Base-by-base conservation (phyloP, 306 rosid species). In the Cucumis melo region DNA sequence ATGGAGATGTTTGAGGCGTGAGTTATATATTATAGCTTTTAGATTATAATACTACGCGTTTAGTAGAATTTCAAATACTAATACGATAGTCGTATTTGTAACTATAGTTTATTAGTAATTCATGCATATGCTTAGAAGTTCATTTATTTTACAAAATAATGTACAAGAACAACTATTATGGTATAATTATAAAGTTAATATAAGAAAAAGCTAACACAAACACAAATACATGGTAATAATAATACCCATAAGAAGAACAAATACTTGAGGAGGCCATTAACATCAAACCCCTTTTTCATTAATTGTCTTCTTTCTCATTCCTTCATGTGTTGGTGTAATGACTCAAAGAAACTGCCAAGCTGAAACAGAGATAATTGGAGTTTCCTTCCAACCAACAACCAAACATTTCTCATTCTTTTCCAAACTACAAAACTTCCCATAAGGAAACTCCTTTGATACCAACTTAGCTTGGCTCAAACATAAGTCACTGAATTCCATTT, bases 311-410 rank as follows among this genome's bases (percentile, higher is more conserved):
- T 55, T 7, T 10, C 67, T 8, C 15, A 10, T 11, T 10, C 51
- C 51, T 46, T 46, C 51, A 11, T 59, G 66, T 60, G 20, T 29
- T 61, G 72, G 72, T n/a, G 8, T 5, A 64, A 32, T 3, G 21
- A 41, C 79, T 86, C 79, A 87, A 17, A 46, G 82, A 77, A 92
- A 90, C 83, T 79, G 83, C 96, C 96, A 93, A 83, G 89, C 89
- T 12, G 98, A 93, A 79, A 91, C 20, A 13, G 96, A 87, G 77
- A 85, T 77, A 73, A 93, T 34, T 21, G 91, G 92, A 10, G 93
- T 87, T 71, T 93, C 96, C 66, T 87, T 92, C 98, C 98, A 91
- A 57, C 96, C 92, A 75, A 88, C 78, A 3, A 65, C 1, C 3
- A 90, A 77, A 76, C 86, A 71, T 74, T 84, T 85, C 0, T 82